Evolutionary conservation across 1,284 basidiomycete species (phyloP).

Genomic region (Heterobasidion occidentale): DNA sequence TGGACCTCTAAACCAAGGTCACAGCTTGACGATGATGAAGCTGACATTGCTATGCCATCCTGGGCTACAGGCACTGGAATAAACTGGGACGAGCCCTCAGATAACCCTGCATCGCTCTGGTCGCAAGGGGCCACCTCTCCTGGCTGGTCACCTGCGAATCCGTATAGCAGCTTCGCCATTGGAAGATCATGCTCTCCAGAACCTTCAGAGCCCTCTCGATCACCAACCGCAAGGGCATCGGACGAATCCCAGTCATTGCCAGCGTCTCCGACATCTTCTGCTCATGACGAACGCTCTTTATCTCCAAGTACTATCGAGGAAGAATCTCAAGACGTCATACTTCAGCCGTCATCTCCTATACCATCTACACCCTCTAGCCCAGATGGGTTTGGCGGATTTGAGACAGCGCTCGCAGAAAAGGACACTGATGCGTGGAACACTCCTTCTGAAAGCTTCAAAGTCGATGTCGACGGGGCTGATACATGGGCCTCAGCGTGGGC

Average conservation of each 20-base stretch:
- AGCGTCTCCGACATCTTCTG: not conserved
- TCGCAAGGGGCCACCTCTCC: slow-evolving; percentile 2
- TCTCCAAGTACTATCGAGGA: not conserved
- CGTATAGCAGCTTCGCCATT: slow-evolving; percentile 30
- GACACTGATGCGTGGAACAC: slow-evolving; percentile 19
- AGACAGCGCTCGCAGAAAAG: slow-evolving; percentile 25
- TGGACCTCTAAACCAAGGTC: slow-evolving; percentile 10
- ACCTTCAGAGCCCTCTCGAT: slow-evolving; percentile 1
- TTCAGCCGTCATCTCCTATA: slow-evolving; percentile 8
- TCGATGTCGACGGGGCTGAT: slow-evolving; percentile 17
- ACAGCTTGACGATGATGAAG: slow-evolving; percentile 31
- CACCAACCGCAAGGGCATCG: slow-evolving; percentile 3
- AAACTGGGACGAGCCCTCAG: slow-evolving; percentile 39
- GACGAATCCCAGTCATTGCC: not conserved
- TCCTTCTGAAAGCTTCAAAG: slow-evolving; percentile 20
- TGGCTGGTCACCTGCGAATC: slow-evolving; percentile 10
- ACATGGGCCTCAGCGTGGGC: slow-evolving; percentile 44
- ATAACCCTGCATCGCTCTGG: slow-evolving; percentile 19
- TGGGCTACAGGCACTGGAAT: slow-evolving; percentile 41
- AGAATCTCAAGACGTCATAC: not conserved
- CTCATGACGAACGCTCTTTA: not conserved
- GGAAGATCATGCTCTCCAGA: slow-evolving; percentile 17
- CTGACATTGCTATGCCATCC: slow-evolving; percentile 42
- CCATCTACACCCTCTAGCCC: slow-evolving; percentile 27
- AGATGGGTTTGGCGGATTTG: slow-evolving; percentile 59